Conservation (phyloP, 208 protist species). For the Wallacemonas sp. region DNA sequence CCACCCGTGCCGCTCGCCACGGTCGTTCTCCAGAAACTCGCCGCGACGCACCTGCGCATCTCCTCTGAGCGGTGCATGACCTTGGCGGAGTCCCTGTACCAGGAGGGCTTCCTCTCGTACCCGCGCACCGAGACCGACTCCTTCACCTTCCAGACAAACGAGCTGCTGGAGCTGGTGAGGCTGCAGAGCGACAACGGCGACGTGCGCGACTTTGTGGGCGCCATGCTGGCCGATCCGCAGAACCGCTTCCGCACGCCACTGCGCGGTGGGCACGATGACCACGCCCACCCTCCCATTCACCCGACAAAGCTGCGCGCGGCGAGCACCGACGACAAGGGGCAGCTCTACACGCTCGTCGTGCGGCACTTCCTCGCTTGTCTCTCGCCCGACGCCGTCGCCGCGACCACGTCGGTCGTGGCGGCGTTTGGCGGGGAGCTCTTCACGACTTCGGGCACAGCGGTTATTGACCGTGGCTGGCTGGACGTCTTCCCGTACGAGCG, state of each 20-base stretch:
- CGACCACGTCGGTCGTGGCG: constrained; percentile 84
- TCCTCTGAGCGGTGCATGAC: constrained; percentile 95
- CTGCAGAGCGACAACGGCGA: constrained; percentile 64
- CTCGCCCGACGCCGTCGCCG: constrained; percentile 90
- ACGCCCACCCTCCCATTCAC: constrained; percentile 99
- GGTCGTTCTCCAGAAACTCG: constrained; percentile 97
- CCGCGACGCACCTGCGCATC: constrained; percentile 92
- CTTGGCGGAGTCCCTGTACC: constrained; percentile 92
- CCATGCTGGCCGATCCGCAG: constrained; percentile 52
- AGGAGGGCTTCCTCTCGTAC: constrained; percentile 95
- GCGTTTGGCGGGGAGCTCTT: constrained; percentile 86
- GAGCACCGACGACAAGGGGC: constrained; percentile 46
- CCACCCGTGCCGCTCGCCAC: constrained; percentile 97
- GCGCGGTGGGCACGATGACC: constrained; percentile 95
- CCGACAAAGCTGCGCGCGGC: constrained; percentile 85
- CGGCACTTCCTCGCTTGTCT: constrained; percentile 98
- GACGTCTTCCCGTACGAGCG: constrained; percentile 92
- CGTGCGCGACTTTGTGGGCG: constrained; percentile 54
- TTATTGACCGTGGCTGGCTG: constrained; percentile 94
- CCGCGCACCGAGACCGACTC: constrained; percentile 98
- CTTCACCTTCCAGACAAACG: constrained; percentile 89
- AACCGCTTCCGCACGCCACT: constrained; percentile 91
- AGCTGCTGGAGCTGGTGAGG: constrained; percentile 80
- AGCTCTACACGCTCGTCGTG: constrained; percentile 96
- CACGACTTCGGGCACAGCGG: constrained; percentile 83